Percentiles rank a stretch among this genome's conserved stretches.
Evolutionary conservation across 164 flowering plant genomes (phyloP).

Genomic region (Houttuynia cordata): DNA sequence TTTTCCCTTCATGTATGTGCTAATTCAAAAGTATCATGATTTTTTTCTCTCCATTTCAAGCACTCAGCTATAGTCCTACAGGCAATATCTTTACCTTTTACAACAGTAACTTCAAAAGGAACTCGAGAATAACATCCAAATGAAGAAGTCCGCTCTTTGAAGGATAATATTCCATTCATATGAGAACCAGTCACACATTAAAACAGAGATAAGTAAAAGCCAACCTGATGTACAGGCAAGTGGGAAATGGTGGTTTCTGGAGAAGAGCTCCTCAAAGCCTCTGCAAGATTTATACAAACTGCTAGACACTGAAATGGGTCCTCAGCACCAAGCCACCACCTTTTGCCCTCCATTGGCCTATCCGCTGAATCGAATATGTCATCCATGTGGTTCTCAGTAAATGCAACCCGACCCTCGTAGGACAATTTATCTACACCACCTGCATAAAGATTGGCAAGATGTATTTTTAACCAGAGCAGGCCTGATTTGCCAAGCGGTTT

Average conservation of each 20-base stretch:
- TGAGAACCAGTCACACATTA: background rate
- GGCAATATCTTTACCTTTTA: background rate
- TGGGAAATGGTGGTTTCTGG: constrained; percentile 78
- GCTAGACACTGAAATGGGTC: constrained; percentile 94
- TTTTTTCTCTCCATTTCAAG: too few relatives aligned
- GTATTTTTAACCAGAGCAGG: constrained; percentile 87
- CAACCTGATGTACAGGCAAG: constrained; percentile 60
- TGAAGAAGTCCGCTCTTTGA: background rate
- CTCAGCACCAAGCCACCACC: constrained; percentile 97
- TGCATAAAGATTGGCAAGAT: constrained; percentile 85
- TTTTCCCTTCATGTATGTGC: too few relatives aligned
- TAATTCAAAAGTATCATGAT: too few relatives aligned
- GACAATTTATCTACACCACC: constrained; percentile 92
- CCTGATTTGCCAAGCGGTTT: constrained; percentile 89
- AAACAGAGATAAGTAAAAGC: background rate
- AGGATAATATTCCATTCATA: background rate
- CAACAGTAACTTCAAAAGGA: background rate
- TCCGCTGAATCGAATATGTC: constrained; percentile 96
- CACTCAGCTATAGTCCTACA: too few relatives aligned
- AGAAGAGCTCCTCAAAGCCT: constrained; percentile 74
- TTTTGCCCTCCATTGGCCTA: constrained; percentile 80
- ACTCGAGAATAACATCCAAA: background rate
- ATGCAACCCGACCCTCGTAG: constrained; percentile 64
- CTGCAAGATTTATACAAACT: constrained; percentile 61
- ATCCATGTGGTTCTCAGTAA: constrained; percentile 77